Evolutionary conservation across 1,284 basidiomycete genomes (phyloP), one percentile per base, ranked within the genome.

Genomic region (Puccinia triticina): DNA sequence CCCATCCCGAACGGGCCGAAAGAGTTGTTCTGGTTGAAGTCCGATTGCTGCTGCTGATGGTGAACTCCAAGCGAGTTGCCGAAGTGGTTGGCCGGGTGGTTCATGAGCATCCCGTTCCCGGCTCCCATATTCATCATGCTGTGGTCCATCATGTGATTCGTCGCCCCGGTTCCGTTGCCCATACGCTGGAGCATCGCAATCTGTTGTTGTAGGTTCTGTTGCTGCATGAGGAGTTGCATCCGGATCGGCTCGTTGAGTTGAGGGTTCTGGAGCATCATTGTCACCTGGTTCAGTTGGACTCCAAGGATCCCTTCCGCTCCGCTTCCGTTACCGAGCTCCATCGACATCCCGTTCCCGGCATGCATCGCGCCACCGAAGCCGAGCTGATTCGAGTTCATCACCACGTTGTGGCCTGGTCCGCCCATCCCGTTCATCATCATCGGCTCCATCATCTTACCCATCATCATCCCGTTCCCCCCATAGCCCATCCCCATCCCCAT

Each of bases 241-340:
- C 93, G 91, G 82, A 93, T 92, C 79, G 90, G 90, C 40, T 88
- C 86, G 4, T 92, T 92, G 7, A 94, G 88, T 23, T 71, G 67
- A 40, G 91, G 90, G 85, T 93, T 93, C 86, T 92, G 91, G 83
- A 94, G 90, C 89, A 93, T 91, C 84, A 91, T 88, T 73, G 91
- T 91, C 66, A 93, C 88, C 85, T 94, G 93, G 50, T 89, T 88
- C 84, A 94, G 91, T 85, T 93, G 92, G 2, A 92, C 92, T 86
- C 55, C 55, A 32, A 76, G 43, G 26, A 73, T 73, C 48, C 21
- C 71, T 37, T 74, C 71, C 40, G 23, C 32, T 37, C 79, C 48
- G 29, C 7, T 43, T 14, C 37, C 43, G 69, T 46, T 46, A n/a
- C 74, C 74, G 40, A 73, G 48, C 50, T 73, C 71, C 32, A 73